Base-by-base conservation (phyloP, 352 stramenopile genomes). In the Peronospora destructor region DNA sequence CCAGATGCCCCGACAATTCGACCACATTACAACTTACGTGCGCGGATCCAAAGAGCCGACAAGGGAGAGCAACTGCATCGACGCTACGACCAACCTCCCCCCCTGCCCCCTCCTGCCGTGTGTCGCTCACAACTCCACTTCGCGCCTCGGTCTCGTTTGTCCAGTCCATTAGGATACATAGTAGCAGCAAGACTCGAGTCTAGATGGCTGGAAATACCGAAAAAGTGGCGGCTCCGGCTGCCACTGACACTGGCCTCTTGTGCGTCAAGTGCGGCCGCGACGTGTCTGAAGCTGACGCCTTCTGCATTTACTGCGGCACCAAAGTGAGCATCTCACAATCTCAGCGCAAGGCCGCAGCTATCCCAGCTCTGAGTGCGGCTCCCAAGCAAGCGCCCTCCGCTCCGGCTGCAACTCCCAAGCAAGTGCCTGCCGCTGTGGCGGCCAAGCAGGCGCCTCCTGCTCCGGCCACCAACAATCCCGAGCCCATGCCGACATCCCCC, bases 231-330 rank as follows among this genome's bases (percentile, higher is more conserved):
- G 61, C 65, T 19, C 35, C 70, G 16, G 43, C 59, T 29, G 46
- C 60, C 36, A 63, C 48, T 49, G 59, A 42, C 49, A 73, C 3
- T 40, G 60, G 57, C 7, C 66, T 85, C 45, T 69, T 34, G 42
- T 92, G 82, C 54, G 71, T 87, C 61, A 90, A 89, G 50, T 92
- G 82, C 49, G 68, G 69, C 45, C 74, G 75, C 45, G 73, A 86
- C 36, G 77, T 92, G 53, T 71, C 79, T 37, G 64, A 82, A 45
- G 45, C 73, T 21, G 82, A 92, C 67, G 66, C 79, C 35, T 90
- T 92, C 64, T 92, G 82, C 61, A 92, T 92, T 64, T 92, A 85
- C 65, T 92, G 82, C 49, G 82, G 82, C 54, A 92, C 79, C 46
- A 91, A 91, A 45, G 79, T 91, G 52, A 82, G 70, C 45, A 56